These are phyloP conservation scores for Liquidambar formosana DNA, from an alignment of 164 flowering plant species.

Conservation along the genomic window DNA sequence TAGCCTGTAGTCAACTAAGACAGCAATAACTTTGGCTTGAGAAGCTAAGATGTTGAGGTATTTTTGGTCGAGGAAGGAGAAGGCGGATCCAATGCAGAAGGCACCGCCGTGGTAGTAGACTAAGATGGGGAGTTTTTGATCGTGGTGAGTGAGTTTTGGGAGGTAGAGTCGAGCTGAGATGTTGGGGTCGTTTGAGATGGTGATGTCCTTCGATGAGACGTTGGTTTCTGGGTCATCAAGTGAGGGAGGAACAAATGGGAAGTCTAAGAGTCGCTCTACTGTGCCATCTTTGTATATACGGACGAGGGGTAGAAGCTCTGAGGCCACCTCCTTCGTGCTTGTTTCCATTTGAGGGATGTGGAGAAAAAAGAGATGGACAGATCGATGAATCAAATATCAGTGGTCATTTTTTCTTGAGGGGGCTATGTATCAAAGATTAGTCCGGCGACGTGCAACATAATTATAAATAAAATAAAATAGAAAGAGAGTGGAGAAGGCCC, in stretches of 20 bases:
- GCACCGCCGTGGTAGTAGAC: constrained; percentile 65
- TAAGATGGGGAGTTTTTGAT: constrained; percentile 40
- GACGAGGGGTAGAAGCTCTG: constrained; percentile 34
- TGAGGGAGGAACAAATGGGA: constrained; percentile 24
- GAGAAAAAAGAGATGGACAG: too few species aligned
- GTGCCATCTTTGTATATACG: constrained; percentile 47
- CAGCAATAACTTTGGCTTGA: constrained; percentile 27
- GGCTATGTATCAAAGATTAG: too few species aligned
- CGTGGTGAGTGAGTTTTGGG: constrained; percentile 22
- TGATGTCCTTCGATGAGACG: constrained; percentile 51
- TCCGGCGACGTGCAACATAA: too few species aligned
- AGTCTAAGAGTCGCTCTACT: constrained; percentile 28
- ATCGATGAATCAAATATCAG: too few species aligned
- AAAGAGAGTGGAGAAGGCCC: too few species aligned
- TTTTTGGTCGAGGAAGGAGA: constrained; percentile 24
- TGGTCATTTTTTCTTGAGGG: too few species aligned
- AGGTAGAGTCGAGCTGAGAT: constrained; percentile 44
- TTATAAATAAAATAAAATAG: too few species aligned
- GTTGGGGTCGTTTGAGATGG: constrained; percentile 14
- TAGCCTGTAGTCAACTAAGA: constrained; percentile 57
- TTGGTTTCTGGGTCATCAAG: constrained; percentile 31
- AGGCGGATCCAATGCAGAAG: constrained; percentile 48
- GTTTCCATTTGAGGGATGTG: too few species aligned
- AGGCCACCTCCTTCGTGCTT: constrained; percentile 16
- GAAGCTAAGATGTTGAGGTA: constrained; percentile 32